These are phyloP conservation scores for Hemisphaericaspora subhashii DNA, from an alignment of 1,139 yeast species.

Conservation along the genomic window DNA sequence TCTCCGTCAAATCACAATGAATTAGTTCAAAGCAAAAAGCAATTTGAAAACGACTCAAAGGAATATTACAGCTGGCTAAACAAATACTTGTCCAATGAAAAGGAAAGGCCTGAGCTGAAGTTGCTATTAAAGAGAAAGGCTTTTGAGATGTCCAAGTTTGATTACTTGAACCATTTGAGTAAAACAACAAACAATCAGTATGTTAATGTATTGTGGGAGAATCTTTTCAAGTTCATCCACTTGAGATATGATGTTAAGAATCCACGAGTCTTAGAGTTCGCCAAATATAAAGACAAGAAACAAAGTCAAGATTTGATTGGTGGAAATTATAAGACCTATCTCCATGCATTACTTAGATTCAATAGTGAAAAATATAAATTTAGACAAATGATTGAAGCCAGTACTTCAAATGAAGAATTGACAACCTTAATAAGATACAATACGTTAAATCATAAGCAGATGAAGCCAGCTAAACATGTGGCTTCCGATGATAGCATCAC, in stretches of 20 bases:
- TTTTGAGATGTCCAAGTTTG: conserved; percentile 71
- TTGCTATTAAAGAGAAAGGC: conserved; percentile 56
- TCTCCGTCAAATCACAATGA: conserved; percentile 19
- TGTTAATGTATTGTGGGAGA: conserved; percentile 41
- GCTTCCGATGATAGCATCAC: conserved; percentile 4
- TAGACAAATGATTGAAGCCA: conserved; percentile 45
- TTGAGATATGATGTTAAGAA: conserved; percentile 18
- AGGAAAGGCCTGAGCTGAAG: conserved; percentile 61
- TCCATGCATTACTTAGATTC: conserved; percentile 37
- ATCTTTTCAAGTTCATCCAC: conserved; percentile 37
- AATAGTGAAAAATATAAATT: conserved; percentile 46
- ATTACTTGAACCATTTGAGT: conserved; percentile 64
- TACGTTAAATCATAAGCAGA: conserved; percentile 21
- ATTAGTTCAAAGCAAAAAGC: conserved; percentile 36
- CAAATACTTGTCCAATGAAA: conserved; percentile 65
- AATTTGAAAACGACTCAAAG: conserved; percentile 70
- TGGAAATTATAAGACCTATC: conserved; percentile 33
- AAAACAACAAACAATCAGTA: conserved; percentile 57
- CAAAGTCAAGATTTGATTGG: conserved; percentile 24
- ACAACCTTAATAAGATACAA: conserved; percentile 33
- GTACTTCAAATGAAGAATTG: conserved; percentile 43
- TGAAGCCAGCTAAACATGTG: not conserved
- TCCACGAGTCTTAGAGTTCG: conserved; percentile 21
- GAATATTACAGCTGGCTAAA: conserved; percentile 77
- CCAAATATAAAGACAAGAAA: conserved; percentile 22